A percentile compares a stretch with the other conserved stretches of the same genome.
These are phyloP conservation scores for Colletotrichum chrysophilum DNA, from an alignment of 2,329 filamentous ascomycete genomes.

Conservation along the genomic window DNA sequence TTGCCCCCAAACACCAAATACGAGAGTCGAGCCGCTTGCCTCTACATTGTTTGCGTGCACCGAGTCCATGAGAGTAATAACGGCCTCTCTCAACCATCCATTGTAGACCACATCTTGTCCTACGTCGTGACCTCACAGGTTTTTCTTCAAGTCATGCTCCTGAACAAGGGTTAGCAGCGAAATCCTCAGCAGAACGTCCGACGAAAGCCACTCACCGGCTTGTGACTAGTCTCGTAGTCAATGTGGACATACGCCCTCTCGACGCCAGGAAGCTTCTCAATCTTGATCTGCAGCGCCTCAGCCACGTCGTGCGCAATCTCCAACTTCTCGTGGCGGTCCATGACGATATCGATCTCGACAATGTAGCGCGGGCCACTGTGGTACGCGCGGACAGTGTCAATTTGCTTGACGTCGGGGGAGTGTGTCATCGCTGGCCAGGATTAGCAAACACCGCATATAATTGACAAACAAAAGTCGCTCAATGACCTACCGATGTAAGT, in stretches of 20 bases:
- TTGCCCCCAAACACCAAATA: background rate
- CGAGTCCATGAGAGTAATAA: background rate
- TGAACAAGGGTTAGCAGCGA: background rate
- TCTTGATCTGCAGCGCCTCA: slow-evolving; percentile 91
- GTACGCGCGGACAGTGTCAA: slow-evolving; percentile 95
- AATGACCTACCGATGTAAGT: slow-evolving; percentile 76
- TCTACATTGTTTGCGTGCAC: background rate
- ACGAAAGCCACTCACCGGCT: slow-evolving; percentile 59
- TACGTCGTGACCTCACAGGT: slow-evolving; percentile 43
- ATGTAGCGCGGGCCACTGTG: slow-evolving; percentile 88
- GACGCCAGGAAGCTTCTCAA: slow-evolving; percentile 89
- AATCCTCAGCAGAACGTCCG: rapidly evolving
- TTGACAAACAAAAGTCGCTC: background rate
- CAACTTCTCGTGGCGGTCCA: slow-evolving; percentile 77
- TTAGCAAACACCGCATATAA: background rate
- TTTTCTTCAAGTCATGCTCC: slow-evolving; percentile 70
- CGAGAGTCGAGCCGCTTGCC: background rate
- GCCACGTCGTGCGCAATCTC: slow-evolving; percentile 89
- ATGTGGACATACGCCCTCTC: slow-evolving; percentile 97
- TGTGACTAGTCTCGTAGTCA: slow-evolving; percentile 95
- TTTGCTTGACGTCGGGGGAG: slow-evolving; percentile 78
- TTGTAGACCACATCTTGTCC: background rate
- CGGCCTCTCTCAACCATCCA: background rate
- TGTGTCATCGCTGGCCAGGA: slow-evolving; percentile 73
- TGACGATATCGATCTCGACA: slow-evolving; percentile 95